phyloP scores from a whole-genome alignment of 306 rosid genomes.

The Citrullus colocynthis region DNA sequence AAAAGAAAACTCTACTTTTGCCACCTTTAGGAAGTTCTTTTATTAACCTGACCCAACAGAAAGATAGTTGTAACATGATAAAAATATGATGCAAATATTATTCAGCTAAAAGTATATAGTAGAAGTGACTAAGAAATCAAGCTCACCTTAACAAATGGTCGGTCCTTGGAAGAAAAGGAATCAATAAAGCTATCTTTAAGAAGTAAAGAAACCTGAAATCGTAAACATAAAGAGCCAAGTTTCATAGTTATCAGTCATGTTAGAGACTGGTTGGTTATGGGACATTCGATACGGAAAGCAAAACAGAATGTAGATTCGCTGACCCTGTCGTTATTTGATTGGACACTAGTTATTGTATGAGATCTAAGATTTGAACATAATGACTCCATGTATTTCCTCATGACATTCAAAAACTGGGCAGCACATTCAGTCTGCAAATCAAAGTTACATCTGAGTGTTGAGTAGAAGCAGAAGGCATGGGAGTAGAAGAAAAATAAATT shows the following conservation, averaged over 20 bases:
- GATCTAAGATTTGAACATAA: slow-evolving; percentile 67
- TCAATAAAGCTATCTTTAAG: slow-evolving; percentile 87
- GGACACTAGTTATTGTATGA: slow-evolving; percentile 80
- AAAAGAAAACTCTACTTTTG: neutral
- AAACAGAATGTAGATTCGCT: slow-evolving; percentile 11
- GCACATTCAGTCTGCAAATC: slow-evolving; percentile 58
- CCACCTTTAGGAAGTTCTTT: neutral
- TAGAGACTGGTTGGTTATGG: neutral
- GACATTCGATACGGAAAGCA: slow-evolving; percentile 7
- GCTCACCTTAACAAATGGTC: slow-evolving; percentile 72
- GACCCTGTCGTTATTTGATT: slow-evolving; percentile 78
- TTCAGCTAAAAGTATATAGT: neutral
- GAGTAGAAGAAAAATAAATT: neutral
- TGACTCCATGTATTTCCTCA: slow-evolving; percentile 63
- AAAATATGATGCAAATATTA: neutral
- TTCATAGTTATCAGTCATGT: neutral
- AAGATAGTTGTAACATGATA: neutral
- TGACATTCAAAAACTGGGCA: slow-evolving; percentile 42
- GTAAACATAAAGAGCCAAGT: slow-evolving; percentile 9
- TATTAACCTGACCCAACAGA: neutral
- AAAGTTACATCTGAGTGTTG: neutral
- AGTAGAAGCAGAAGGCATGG: neutral
- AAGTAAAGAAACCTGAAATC: slow-evolving; percentile 86
- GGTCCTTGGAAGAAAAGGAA: slow-evolving; percentile 74
- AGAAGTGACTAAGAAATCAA: neutral